Conservation (phyloP, 2,329 filamentous ascomycete genomes). For the Gaeumannomyces tritici region DNA sequence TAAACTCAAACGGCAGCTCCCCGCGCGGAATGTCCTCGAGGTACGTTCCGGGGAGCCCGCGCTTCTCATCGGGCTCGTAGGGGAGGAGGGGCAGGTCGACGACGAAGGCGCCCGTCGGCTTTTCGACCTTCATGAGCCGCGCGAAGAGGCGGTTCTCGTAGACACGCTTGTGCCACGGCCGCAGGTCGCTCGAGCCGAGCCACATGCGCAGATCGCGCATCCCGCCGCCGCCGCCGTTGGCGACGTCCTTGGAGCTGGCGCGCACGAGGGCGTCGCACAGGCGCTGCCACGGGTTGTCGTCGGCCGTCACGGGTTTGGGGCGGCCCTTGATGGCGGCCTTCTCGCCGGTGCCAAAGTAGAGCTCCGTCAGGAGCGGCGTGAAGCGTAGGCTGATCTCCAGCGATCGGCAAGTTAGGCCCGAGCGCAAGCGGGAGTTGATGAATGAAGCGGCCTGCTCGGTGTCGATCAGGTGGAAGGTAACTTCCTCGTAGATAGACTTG, state of each 20-base stretch:
- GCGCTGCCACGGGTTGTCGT: constrained; percentile 17
- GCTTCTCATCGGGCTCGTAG: neutral
- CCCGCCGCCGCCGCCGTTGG: neutral
- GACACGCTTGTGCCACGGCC: constrained; percentile 18
- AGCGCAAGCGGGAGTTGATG: constrained; percentile 9
- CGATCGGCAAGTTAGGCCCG: constrained; percentile 9
- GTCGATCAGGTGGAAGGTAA: constrained; percentile 20
- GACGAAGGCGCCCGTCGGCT: constrained; percentile 9
- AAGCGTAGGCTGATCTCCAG: constrained; percentile 17
- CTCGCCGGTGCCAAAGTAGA: constrained; percentile 12
- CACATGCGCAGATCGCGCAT: constrained; percentile 17
- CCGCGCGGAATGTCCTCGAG: constrained; percentile 12
- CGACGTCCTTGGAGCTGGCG: neutral
- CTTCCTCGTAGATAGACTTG: constrained; percentile 12
- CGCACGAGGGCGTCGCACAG: constrained; percentile 13
- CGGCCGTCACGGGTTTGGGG: neutral
- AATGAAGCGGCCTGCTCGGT: constrained; percentile 13
- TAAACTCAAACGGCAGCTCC: constrained; percentile 8
- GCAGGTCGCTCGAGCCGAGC: constrained; percentile 18
- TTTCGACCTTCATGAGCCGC: constrained; percentile 9
- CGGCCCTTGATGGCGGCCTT: constrained; percentile 1
- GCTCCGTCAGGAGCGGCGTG: constrained; percentile 15
- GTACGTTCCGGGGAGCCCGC: constrained; percentile 10
- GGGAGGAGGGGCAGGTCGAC: constrained; percentile 15
- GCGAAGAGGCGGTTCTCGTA: constrained; percentile 17